These are phyloP conservation scores for Lathyrus sativus DNA, from an alignment of 306 rosid species.

Conservation along the genomic window DNA sequence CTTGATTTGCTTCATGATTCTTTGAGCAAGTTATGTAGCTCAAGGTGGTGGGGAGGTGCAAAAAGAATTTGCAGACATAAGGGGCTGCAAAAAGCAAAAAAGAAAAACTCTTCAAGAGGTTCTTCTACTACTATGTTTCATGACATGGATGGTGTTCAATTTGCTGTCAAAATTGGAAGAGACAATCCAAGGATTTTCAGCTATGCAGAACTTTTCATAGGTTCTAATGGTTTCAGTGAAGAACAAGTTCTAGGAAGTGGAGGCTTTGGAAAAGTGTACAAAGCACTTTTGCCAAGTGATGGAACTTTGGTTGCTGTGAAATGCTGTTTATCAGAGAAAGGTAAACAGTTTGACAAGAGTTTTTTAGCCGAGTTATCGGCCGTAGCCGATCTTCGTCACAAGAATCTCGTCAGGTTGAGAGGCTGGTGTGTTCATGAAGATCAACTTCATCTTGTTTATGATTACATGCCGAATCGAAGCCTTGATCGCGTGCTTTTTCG, in stretches of 20 bases:
- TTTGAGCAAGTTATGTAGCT: constrained; percentile 42
- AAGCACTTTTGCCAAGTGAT: constrained; percentile 83
- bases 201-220: constrained; percentile 85
- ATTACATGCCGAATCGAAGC: constrained; percentile 91
- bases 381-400: constrained; percentile 91
- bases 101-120: constrained; percentile 33
- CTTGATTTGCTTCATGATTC: constrained; percentile 51
- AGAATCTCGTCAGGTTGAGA: constrained; percentile 83
- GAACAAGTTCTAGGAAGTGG: constrained; percentile 84
- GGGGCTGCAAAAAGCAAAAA: constrained; percentile 27
- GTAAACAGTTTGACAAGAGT: constrained; percentile 82
- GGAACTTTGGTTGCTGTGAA: constrained; percentile 92
- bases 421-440: constrained; percentile 96
- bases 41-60: constrained; percentile 36
- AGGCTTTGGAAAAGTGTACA: constrained; percentile 84
- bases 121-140: constrained; percentile 42
- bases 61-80: constrained; percentile 35
- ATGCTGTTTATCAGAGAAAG: constrained; percentile 80
- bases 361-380: constrained; percentile 82
- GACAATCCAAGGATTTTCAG: constrained; percentile 87
- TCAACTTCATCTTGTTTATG: constrained; percentile 72
- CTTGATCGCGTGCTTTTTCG: constrained; percentile 77
- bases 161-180: constrained; percentile 62
- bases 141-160: constrained; percentile 80
- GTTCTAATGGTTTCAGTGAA: constrained; percentile 78